phyloP scores from a whole-genome alignment of 2,329 filamentous ascomycete species.

The Orbilia blumenaviensis region DNA sequence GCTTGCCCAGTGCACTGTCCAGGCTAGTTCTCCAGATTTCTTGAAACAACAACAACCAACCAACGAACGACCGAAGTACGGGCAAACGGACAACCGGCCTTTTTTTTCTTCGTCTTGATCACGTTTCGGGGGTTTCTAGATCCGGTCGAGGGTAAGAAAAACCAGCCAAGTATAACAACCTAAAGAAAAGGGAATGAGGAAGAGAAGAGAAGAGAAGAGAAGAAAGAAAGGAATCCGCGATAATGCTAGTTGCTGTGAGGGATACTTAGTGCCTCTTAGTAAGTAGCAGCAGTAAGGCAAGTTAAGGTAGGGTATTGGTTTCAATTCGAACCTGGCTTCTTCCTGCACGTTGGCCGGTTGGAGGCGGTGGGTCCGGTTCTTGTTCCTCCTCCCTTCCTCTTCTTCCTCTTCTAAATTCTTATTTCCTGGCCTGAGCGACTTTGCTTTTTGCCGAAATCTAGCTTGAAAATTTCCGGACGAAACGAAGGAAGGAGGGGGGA shows the following conservation, averaged over 20 bases:
- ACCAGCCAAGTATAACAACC: too few species aligned
- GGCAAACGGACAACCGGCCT: too few species aligned
- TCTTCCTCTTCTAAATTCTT: not conserved
- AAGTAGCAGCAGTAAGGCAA: too few species aligned
- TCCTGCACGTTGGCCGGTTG: not conserved
- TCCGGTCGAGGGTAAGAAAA: too few species aligned
- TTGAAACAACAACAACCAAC: not conserved
- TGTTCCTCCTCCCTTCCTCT: not conserved
- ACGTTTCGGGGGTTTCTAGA: too few species aligned
- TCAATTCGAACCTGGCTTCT: slow-evolving; percentile 1
- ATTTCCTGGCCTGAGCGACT: slow-evolving; percentile 8
- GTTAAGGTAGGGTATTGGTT: too few species aligned
- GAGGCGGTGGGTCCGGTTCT: not conserved
- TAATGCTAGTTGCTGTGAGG: slow-evolving; percentile 5
- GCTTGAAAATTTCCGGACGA: slow-evolving; percentile 5
- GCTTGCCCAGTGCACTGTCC: not conserved
- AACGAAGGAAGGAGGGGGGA: not conserved
- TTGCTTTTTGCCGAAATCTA: slow-evolving; percentile 46
- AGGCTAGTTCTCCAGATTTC: not conserved
- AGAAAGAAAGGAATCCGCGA: not conserved
- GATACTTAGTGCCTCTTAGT: too few species aligned
- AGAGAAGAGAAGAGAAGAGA: too few species aligned
- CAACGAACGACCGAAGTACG: not conserved
- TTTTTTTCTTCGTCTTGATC: too few species aligned
- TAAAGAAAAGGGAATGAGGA: too few species aligned